These are phyloP conservation scores for Plenodomus biglobosus DNA, from an alignment of 2,329 filamentous ascomycete species.

Conservation along the genomic window DNA sequence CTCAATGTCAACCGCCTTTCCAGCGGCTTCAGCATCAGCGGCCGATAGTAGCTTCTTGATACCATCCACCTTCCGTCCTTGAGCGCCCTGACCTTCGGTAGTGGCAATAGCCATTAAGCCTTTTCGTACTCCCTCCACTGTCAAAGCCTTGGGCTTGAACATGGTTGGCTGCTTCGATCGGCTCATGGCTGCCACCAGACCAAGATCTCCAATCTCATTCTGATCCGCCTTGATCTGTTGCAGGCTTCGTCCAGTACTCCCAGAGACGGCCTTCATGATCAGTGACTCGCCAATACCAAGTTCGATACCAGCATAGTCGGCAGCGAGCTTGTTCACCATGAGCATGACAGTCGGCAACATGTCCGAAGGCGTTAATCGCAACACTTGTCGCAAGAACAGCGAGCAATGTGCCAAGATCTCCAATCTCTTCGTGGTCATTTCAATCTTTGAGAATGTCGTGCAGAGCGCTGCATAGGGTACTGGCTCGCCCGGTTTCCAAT, in stretches of 20 bases:
- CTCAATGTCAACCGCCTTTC: constrained; percentile 73
- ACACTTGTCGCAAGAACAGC: constrained; percentile 88
- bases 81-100: constrained; percentile 80
- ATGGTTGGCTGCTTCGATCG: constrained; percentile 94
- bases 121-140: constrained; percentile 81
- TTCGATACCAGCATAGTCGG: constrained; percentile 94
- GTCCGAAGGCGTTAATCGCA: constrained; percentile 84
- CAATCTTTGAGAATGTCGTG: constrained; percentile 89
- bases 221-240: constrained; percentile 93
- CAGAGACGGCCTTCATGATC: constrained; percentile 98
- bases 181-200: constrained; percentile 92
- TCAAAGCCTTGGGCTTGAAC: constrained; percentile 95
- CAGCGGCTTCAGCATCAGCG: constrained; percentile 71
- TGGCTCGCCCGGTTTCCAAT: constrained; percentile 86
- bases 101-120: constrained; percentile 87
- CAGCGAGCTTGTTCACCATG: constrained; percentile 97
- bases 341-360: constrained; percentile 84
- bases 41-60: constrained; percentile 97
- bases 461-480: constrained; percentile 95
- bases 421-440: constrained; percentile 90
- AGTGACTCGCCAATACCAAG: constrained; percentile 97
- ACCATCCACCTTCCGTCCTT: constrained; percentile 84
- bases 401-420: constrained; percentile 88
- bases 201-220: constrained; percentile 93
- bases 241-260: constrained; percentile 85